These are phyloP conservation scores for Cyphellophora attinorum DNA, from an alignment of 2,329 filamentous ascomycete species.

Conservation along the genomic window DNA sequence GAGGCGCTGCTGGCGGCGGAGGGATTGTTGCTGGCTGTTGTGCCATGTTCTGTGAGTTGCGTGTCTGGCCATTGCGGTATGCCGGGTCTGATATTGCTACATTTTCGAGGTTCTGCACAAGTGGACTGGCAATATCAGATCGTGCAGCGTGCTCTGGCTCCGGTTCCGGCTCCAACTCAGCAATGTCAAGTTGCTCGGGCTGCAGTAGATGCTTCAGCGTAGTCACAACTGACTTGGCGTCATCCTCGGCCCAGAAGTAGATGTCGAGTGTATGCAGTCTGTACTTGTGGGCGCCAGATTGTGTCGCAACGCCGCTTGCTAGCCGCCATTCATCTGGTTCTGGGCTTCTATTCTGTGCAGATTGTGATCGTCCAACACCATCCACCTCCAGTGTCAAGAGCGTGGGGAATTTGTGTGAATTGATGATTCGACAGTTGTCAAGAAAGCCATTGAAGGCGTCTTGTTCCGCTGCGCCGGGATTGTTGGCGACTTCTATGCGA, in stretches of 20 bases:
- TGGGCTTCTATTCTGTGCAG: constrained; percentile 19
- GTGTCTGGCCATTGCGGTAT: constrained; percentile 34
- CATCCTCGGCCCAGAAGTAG: constrained; percentile 55
- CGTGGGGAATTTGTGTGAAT: constrained; percentile 51
- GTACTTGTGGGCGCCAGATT: constrained; percentile 45
- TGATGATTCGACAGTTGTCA: constrained; percentile 42
- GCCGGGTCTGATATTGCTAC: constrained; percentile 47
- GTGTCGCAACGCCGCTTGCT: constrained; percentile 41
- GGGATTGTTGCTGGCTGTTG: constrained; percentile 4
- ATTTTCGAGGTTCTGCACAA: constrained; percentile 55
- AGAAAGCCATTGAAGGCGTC: constrained; percentile 54
- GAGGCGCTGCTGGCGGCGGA: constrained; percentile 6
- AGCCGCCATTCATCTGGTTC: constrained; percentile 49
- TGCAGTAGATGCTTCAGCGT: constrained; percentile 28
- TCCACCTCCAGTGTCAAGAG: constrained; percentile 50
- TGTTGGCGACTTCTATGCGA: constrained; percentile 54
- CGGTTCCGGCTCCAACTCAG: constrained; percentile 30
- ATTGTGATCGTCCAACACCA: constrained; percentile 14
- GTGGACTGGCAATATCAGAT: constrained; percentile 38
- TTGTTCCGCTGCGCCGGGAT: constrained; percentile 53
- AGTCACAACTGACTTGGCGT: constrained; percentile 46
- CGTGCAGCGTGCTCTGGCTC: constrained; percentile 2
- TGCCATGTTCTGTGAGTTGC: constrained; percentile 18
- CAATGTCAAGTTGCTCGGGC: constrained; percentile 36
- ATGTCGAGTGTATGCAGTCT: constrained; percentile 52